phyloP scores from a whole-genome alignment of 495 filamentous ascomycete genomes.

The Filosporella fistucella region DNA sequence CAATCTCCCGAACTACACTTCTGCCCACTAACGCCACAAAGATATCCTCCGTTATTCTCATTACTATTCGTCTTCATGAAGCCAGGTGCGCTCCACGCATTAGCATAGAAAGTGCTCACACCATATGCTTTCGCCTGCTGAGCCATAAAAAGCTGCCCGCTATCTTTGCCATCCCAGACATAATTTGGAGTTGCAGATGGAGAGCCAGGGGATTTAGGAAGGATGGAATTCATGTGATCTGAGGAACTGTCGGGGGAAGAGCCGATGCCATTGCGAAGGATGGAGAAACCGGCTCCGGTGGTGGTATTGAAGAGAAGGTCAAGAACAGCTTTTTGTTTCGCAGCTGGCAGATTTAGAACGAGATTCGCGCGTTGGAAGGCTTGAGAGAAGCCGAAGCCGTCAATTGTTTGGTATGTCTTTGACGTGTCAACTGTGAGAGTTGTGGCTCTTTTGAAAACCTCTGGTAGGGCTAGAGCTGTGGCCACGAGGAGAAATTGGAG shows the following conservation, averaged over 20 bases:
- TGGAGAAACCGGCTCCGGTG: slow-evolving; percentile 47
- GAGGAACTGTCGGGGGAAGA: slow-evolving; percentile 36
- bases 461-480: not conserved
- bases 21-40: slow-evolving; percentile 44
- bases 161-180: slow-evolving; percentile 47
- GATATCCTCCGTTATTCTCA: slow-evolving; percentile 46
- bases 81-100: slow-evolving; percentile 46
- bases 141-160: slow-evolving; percentile 46
- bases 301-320: slow-evolving; percentile 48
- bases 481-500: not conserved
- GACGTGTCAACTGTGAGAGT: slow-evolving; percentile 38
- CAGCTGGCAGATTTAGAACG: slow-evolving; percentile 41
- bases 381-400: slow-evolving; percentile 47
- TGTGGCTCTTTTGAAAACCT: not conserved
- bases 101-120: slow-evolving; percentile 46
- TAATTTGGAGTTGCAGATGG: slow-evolving; percentile 38
- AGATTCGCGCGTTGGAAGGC: slow-evolving; percentile 53
- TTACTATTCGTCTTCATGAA: slow-evolving; percentile 52
- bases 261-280: slow-evolving; percentile 53
- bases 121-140: slow-evolving; percentile 44
- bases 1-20: slow-evolving; percentile 46
- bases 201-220: slow-evolving; percentile 38
- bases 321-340: slow-evolving; percentile 37
- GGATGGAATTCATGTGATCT: slow-evolving; percentile 45
- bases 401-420: slow-evolving; percentile 41